Percentiles rank a stretch among this genome's conserved stretches.
Conservation (phyloP, 768 basidiomycete species). For the Russula dissimulans region DNA sequence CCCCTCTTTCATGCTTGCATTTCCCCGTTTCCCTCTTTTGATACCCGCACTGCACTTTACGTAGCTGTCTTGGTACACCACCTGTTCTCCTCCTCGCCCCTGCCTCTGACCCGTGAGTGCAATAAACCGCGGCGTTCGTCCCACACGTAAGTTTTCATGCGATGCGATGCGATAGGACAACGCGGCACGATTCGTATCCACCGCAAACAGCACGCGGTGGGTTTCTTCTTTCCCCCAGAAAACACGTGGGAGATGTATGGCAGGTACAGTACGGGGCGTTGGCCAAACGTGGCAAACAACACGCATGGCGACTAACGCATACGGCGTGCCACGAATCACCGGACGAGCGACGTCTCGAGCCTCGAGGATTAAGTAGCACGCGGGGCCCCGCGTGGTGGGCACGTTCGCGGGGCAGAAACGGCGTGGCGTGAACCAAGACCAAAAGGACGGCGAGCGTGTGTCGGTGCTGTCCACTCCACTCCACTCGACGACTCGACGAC, state of each 20-base stretch:
- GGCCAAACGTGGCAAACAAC: background rate
- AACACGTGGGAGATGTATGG: slow-evolving; percentile 12
- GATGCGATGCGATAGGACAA: background rate
- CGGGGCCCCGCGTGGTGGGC: slow-evolving; percentile 12
- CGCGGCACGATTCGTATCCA: slow-evolving; percentile 3
- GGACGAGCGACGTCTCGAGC: background rate
- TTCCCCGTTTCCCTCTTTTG: background rate
- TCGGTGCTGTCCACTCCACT: background rate
- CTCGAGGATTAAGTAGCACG: slow-evolving; percentile 11
- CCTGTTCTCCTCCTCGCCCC: slow-evolving; percentile 4
- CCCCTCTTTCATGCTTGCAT: slow-evolving; percentile 17
- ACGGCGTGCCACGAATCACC: slow-evolving; percentile 6
- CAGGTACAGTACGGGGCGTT: background rate
- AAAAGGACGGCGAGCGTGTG: background rate
- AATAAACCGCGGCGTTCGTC: slow-evolving; percentile 9
- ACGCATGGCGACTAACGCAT: background rate
- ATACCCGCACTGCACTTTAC: slow-evolving; percentile 19
- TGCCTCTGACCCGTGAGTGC: slow-evolving; percentile 9
- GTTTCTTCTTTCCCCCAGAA: background rate
- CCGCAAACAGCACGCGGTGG: background rate
- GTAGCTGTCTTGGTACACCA: slow-evolving; percentile 15
- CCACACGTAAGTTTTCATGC: slow-evolving; percentile 12
- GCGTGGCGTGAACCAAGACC: background rate
- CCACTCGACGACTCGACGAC: background rate
- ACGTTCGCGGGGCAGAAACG: slow-evolving; percentile 9